Percentiles rank a stretch among this genome's conserved stretches.
Conservation (phyloP, 1,139 yeast genomes). For the Taphrina deformans region DNA sequence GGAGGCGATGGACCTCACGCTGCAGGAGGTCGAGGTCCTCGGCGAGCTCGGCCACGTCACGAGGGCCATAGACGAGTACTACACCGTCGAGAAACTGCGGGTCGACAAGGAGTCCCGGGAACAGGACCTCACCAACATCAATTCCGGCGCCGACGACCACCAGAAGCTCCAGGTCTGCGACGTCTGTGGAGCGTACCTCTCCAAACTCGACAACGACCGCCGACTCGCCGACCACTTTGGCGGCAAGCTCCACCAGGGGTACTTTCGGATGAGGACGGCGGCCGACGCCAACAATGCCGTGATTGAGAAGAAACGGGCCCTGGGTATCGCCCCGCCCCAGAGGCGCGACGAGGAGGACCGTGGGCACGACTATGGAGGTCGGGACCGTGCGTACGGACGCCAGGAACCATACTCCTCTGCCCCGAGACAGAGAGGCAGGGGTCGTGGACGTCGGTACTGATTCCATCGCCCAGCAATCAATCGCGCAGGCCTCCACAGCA, state of each 20-base stretch:
- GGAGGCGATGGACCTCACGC: slow-evolving; percentile 63
- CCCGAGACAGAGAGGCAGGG: not conserved
- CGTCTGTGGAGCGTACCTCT: slow-evolving; percentile 86
- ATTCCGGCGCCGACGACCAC: slow-evolving; percentile 47
- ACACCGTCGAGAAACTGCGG: slow-evolving; percentile 50
- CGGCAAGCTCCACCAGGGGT: slow-evolving; percentile 53
- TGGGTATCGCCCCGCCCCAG: slow-evolving; percentile 12
- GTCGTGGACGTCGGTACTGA: slow-evolving; percentile 15
- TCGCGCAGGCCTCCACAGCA: too few relatives aligned
- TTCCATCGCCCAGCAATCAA: not conserved
- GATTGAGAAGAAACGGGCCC: slow-evolving; percentile 14
- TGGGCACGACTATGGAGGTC: slow-evolving; percentile 11
- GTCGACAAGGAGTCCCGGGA: slow-evolving; percentile 40
- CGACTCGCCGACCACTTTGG: slow-evolving; percentile 88
- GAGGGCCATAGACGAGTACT: slow-evolving; percentile 54
- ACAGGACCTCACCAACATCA: slow-evolving; percentile 40
- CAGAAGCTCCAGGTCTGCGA: slow-evolving; percentile 90
- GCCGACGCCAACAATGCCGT: slow-evolving; percentile 23
- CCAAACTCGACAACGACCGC: slow-evolving; percentile 83
- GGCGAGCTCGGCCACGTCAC: slow-evolving; percentile 55
- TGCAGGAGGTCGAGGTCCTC: slow-evolving; percentile 66
- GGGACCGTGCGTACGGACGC: slow-evolving; percentile 16
- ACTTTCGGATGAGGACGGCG: slow-evolving; percentile 30
- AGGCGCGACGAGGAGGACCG: not conserved
- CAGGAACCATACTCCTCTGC: slow-evolving; percentile 4